These are phyloP conservation scores for Rhododendron henanense DNA, from an alignment of 148 eudicot species.

Conservation along the genomic window DNA sequence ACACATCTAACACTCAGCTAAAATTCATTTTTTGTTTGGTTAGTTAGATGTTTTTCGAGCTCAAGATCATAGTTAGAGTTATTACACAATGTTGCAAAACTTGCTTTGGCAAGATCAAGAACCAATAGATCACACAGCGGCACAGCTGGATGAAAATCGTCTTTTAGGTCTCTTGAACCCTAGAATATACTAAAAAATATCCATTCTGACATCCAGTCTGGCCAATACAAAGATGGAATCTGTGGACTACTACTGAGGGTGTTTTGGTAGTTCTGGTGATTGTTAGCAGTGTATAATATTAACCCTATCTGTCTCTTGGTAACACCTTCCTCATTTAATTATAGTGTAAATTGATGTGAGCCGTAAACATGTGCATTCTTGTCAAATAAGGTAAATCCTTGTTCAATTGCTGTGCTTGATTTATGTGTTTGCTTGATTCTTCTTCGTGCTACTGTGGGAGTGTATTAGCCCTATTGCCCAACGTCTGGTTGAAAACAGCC, in stretches of 20 bases:
- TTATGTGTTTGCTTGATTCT: background rate
- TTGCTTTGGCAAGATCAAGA: background rate
- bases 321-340: background rate
- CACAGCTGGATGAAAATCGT: background rate
- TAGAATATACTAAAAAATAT: background rate
- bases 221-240: background rate
- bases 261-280: background rate
- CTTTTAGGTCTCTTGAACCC: background rate
- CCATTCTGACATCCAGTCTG: background rate
- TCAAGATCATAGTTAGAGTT: slow-evolving; percentile 9
- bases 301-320: background rate
- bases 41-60: slow-evolving; percentile 24
- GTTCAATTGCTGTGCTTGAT: background rate
- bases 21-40: slow-evolving; percentile 18
- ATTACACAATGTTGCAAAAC: background rate
- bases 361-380: background rate
- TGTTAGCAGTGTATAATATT: background rate
- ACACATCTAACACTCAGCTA: background rate
- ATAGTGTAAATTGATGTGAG: background rate
- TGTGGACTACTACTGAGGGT: background rate
- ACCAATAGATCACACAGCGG: background rate
- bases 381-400: background rate
- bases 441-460: background rate
- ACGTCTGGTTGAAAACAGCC: background rate
- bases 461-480: background rate